Conservation (phyloP, 169 alveolate species). For the Plasmodium yoelii region DNA sequence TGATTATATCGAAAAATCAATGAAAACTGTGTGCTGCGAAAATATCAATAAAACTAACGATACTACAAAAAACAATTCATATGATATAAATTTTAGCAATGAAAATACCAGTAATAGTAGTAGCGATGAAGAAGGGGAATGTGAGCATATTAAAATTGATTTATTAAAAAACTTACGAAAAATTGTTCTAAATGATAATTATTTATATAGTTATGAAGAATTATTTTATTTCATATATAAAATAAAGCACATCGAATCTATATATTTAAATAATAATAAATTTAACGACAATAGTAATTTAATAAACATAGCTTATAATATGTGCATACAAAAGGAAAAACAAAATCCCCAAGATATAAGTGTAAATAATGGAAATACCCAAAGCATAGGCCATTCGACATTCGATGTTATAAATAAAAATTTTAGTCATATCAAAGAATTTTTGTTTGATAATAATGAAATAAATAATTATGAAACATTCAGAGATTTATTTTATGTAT, state of each 20-base stretch:
- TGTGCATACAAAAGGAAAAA: constrained; percentile 20
- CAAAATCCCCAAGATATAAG: not conserved
- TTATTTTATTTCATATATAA: constrained; percentile 29
- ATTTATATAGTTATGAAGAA: constrained; percentile 66
- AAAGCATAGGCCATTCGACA: too few relatives aligned
- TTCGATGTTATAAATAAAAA: constrained; percentile 30
- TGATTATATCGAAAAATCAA: not conserved
- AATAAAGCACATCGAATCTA: constrained; percentile 23
- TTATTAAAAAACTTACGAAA: constrained; percentile 29
- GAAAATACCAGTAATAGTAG: not conserved
- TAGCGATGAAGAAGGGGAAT: not conserved
- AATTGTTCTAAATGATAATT: constrained; percentile 67
- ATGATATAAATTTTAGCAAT: not conserved
- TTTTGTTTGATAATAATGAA: constrained; percentile 56
- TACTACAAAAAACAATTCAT: not conserved
- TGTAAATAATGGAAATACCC: not conserved
- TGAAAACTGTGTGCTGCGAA: not conserved
- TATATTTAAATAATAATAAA: constrained; percentile 54
- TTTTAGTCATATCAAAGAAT: constrained; percentile 62
- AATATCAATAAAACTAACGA: not conserved
- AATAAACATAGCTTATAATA: constrained; percentile 19
- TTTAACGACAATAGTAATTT: constrained; percentile 33
- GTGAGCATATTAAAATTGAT: not conserved
- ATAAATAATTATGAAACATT: constrained; percentile 53
- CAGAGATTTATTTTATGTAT: constrained; percentile 58